Base-by-base conservation (phyloP, 2,329 filamentous ascomycete species). In the Rhynchosporium secalis region DNA sequence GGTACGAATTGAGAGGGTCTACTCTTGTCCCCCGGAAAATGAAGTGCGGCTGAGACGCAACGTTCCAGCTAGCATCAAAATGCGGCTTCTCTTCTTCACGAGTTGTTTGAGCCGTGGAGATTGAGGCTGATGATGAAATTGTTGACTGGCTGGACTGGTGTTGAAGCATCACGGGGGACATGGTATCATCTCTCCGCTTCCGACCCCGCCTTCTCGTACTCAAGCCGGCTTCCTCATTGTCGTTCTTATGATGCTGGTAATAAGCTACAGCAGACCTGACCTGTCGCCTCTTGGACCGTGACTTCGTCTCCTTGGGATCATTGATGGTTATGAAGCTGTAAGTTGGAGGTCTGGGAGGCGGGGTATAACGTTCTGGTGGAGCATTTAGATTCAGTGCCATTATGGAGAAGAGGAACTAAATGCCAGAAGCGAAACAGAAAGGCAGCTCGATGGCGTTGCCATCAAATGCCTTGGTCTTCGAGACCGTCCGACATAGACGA, bases 231-330 rank as follows among this genome's bases (percentile, higher is more conserved):
- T 63, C 56, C 6, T 59, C 58, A 4, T 51, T 46, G 41, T 62
- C 62, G 45, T 62, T 46, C 43, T 64, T 64, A 33, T 62, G 63
- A 52, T 65, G 63, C 54, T 65, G 63, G 47, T 60, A 60, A 33
- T 62, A 62, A 33, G 63, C 60, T 29, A 65, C 63, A 52, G 62
- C 60, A 15, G 63, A 65, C n/a, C 63, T 60, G 15, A 65, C 60
- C 33, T 56, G 38, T 48, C 63, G 36, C 55, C 58, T 61, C 29
- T 61, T 62, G 10, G 57, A 60, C 26, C 60, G 47, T 7, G 47
- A 46, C 41, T 62, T 65, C 7, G 63, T 47, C 31, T 62, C 63
- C 41, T 62, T 48, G 12, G 63, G 60, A 43, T 65, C 59, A 20
- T 57, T 65, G 58, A 65, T 62, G 12, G 57, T 62, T 38, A 65